These are phyloP conservation scores for Raffaelea arxii DNA, from an alignment of 2,329 filamentous ascomycete genomes.

Conservation along the genomic window DNA sequence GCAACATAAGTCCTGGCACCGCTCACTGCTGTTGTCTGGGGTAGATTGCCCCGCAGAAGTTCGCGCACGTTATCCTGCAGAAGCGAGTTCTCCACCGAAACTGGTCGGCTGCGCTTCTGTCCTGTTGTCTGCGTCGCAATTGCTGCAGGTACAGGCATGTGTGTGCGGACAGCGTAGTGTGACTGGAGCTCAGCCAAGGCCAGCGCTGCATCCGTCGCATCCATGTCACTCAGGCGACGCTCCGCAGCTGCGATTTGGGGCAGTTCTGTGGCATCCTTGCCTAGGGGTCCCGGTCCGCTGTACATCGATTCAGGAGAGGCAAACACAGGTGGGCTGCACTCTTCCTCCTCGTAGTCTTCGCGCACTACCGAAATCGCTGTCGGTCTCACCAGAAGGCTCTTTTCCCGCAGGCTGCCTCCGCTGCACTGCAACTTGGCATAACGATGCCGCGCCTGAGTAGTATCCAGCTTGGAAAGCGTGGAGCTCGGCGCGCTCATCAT, in stretches of 20 bases:
- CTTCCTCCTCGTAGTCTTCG: conserved; percentile 42
- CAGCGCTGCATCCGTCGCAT: conserved; percentile 50
- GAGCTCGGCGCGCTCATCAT: conserved; percentile 49
- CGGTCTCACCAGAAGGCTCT: conserved; percentile 43
- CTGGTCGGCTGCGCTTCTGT: conserved; percentile 50
- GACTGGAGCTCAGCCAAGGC: conserved; percentile 52
- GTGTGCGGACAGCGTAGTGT: conserved; percentile 27
- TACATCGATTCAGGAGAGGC: conserved; percentile 47
- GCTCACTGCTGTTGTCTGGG: conserved; percentile 19
- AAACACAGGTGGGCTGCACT: conserved; percentile 25
- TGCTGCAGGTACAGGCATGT: conserved; percentile 5
- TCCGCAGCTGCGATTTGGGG: conserved; percentile 35
- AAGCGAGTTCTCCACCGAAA: conserved; percentile 43
- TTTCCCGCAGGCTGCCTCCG: conserved; percentile 9
- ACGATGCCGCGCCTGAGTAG: conserved; percentile 56
- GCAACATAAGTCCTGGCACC: conserved; percentile 28
- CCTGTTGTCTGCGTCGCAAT: conserved; percentile 23
- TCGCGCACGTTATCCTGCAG: conserved; percentile 60
- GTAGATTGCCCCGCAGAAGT: conserved; percentile 36
- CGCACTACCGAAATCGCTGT: conserved; percentile 41
- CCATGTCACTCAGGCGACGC: conserved; percentile 35
- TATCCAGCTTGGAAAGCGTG: conserved; percentile 36
- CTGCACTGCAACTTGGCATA: conserved; percentile 44
- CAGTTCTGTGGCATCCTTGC: conserved; percentile 40
- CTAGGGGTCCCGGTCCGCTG: conserved; percentile 39